Evolutionary conservation across 2,329 filamentous ascomycete genomes (phyloP).

Genomic region (Monilinia laxa): DNA sequence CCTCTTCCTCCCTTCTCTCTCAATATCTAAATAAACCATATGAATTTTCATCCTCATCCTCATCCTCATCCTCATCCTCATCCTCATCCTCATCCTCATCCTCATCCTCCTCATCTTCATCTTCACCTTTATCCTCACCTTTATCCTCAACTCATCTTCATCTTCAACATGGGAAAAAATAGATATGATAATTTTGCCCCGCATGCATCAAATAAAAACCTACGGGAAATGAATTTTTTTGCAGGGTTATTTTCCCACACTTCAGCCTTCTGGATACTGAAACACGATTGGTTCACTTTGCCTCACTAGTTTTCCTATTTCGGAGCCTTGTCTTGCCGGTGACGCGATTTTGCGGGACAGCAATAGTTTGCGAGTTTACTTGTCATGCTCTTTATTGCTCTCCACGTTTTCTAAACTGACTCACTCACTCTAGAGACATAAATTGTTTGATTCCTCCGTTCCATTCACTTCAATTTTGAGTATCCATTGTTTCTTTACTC

Average conservation of each 20-base stretch:
- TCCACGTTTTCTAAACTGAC: slow-evolving; percentile 2
- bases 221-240: not conserved
- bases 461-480: not conserved
- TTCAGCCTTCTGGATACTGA: slow-evolving; percentile 8
- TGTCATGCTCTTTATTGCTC: not conserved
- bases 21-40: too few relatives aligned
- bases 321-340: slow-evolving; percentile 14
- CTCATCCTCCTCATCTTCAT: too few relatives aligned
- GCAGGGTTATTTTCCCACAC: slow-evolving; percentile 3
- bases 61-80: too few relatives aligned
- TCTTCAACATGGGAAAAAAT: not conserved
- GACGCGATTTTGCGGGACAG: slow-evolving; percentile 13
- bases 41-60: too few relatives aligned
- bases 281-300: not conserved
- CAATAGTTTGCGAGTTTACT: slow-evolving; percentile 20
- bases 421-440: slow-evolving; percentile 14
- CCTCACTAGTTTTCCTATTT: not conserved
- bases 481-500: not conserved
- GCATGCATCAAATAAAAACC: not conserved
- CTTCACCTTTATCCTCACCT: too few relatives aligned
- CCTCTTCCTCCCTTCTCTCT: not conserved
- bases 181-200: not conserved
- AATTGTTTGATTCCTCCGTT: slow-evolving; percentile 12
- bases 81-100: too few relatives aligned
- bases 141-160: too few relatives aligned